Conservation (phyloP, 2,329 filamentous ascomycete species). For the Cadophora luteo-olivacea region DNA sequence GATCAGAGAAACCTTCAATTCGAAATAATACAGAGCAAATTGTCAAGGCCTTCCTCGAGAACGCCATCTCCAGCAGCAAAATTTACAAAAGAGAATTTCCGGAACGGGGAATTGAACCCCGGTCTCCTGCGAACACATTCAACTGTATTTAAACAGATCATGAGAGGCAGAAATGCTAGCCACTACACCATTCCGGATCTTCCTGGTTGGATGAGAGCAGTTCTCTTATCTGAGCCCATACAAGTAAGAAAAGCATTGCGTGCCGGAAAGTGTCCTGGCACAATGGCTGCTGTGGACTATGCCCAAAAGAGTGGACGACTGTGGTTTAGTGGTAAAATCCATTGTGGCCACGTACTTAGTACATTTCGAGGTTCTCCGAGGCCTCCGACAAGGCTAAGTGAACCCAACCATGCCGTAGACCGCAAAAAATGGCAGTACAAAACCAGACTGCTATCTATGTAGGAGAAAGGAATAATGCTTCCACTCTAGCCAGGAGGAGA, state of each 20-base stretch:
- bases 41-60: background rate
- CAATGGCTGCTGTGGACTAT: background rate
- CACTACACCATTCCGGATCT: slow-evolving; percentile 12
- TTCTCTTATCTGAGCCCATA: background rate
- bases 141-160: background rate
- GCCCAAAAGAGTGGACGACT: background rate
- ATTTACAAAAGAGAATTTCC: background rate
- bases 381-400: background rate
- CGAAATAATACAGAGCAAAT: background rate
- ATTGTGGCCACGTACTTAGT: background rate
- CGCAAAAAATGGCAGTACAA: background rate
- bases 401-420: background rate
- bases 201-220: background rate
- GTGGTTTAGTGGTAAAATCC: slow-evolving; percentile 15
- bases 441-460: background rate
- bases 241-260: background rate
- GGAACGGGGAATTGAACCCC: slow-evolving; percentile 19
- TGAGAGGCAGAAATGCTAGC: slow-evolving; percentile 20
- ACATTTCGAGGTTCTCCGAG: background rate
- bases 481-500: background rate
- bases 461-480: background rate
- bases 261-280: background rate
- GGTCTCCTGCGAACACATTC: slow-evolving; percentile 7
- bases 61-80: background rate
- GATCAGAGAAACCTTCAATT: background rate